Evolutionary conservation across 805 yeast genomes (phyloP).

Genomic region (Candida arabinofermentans): DNA sequence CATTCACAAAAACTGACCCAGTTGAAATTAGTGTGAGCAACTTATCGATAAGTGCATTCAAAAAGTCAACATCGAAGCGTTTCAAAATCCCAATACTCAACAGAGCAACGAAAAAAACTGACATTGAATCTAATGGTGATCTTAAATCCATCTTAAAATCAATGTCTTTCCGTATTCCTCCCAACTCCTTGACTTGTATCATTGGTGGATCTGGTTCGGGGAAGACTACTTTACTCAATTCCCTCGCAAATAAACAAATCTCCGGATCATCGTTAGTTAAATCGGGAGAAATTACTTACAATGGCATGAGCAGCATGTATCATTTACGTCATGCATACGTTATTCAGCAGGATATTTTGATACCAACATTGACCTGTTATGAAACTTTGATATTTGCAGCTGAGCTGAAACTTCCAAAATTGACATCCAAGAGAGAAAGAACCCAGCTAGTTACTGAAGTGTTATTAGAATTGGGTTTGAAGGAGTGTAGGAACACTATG

Average conservation of each 20-base stretch:
- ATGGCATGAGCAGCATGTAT: constrained; percentile 28
- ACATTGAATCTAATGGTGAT: constrained; percentile 18
- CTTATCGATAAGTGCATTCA: too few relatives aligned
- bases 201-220: constrained; percentile 90
- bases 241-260: constrained; percentile 48
- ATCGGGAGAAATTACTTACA: constrained; percentile 42
- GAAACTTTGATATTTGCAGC: constrained; percentile 73
- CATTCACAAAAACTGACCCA: too few relatives aligned
- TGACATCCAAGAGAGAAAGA: constrained; percentile 42
- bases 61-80: too few relatives aligned
- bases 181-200: constrained; percentile 69
- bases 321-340: constrained; percentile 54
- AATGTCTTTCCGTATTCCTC: constrained; percentile 54
- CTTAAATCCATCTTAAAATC: constrained; percentile 41
- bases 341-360: constrained; percentile 69
- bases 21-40: too few relatives aligned
- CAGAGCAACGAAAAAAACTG: constrained; percentile 1
- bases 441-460: constrained; percentile 51
- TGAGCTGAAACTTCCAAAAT: constrained; percentile 55
- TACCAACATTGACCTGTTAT: constrained; percentile 66
- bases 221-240: constrained; percentile 74
- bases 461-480: constrained; percentile 59
- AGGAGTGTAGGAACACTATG: constrained; percentile 55
- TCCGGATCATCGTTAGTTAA: constrained; percentile 28
- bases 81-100: too few relatives aligned